Evolutionary conservation across 2,329 filamentous ascomycete species (phyloP).

Genomic region (Teratosphaeria epicoccoides): DNA sequence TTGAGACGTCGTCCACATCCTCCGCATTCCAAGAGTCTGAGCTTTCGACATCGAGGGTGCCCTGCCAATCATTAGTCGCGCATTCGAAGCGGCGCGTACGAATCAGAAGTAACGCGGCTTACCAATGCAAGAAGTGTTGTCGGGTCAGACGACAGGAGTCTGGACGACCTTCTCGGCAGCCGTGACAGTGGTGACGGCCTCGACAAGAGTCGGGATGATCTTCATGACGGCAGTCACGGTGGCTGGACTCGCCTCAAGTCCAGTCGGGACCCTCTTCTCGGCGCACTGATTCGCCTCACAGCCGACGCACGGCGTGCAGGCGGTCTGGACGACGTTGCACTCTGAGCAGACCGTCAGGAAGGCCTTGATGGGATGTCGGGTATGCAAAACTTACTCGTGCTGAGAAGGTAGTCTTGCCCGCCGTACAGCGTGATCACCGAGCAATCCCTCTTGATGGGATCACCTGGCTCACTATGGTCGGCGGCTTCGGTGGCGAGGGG

Average conservation of each 20-base stretch:
- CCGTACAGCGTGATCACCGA: not conserved
- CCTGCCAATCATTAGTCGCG: too few species aligned
- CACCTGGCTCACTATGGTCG: not conserved
- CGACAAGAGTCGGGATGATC: not conserved
- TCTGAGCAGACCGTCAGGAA: not conserved
- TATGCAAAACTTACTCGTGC: not conserved
- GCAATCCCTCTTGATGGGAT: not conserved
- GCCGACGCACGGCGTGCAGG: not conserved
- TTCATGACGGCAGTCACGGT: not conserved
- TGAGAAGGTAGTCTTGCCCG: not conserved
- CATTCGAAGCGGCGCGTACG: too few species aligned
- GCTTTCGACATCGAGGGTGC: too few species aligned
- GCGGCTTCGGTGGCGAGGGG: not conserved
- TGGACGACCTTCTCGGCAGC: not conserved
- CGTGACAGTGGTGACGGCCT: too few species aligned
- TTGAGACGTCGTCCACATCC: too few species aligned
- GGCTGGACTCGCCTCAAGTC: not conserved
- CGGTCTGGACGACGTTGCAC: not conserved
- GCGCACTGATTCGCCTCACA: not conserved
- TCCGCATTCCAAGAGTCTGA: too few species aligned
- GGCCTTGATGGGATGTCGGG: not conserved
- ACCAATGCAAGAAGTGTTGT: too few species aligned
- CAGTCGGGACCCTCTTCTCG: not conserved
- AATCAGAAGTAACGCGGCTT: too few species aligned
- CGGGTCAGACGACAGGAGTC: not conserved